Conservation (phyloP, 164 flowering plant species). For the Santalum album region DNA sequence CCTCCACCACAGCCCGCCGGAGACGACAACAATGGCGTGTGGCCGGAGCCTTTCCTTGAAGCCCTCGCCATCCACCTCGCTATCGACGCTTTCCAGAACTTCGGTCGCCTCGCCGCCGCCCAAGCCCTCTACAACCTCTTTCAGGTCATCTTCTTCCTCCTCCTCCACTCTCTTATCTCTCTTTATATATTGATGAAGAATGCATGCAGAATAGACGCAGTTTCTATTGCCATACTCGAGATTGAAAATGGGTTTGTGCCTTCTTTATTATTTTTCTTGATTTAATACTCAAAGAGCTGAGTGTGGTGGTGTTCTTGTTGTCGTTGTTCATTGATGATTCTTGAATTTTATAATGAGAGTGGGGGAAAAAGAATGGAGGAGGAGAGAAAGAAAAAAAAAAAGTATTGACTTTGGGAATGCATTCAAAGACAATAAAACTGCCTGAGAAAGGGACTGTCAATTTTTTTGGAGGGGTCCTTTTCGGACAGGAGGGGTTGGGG, state of each 20-base stretch:
- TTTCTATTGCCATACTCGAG: not conserved
- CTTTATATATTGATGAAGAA: not conserved
- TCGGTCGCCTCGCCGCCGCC: slow-evolving; percentile 59
- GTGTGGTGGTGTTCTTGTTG: too few species aligned
- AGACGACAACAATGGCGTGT: slow-evolving; percentile 30
- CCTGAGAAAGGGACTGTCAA: too few species aligned
- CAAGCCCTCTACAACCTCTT: slow-evolving; percentile 35
- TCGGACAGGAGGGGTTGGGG: too few species aligned
- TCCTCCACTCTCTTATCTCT: not conserved
- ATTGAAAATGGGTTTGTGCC: not conserved
- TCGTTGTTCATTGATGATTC: too few species aligned
- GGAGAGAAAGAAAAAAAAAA: too few species aligned
- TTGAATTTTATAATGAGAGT: too few species aligned
- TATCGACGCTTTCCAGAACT: slow-evolving; percentile 36
- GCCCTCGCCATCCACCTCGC: slow-evolving; percentile 66
- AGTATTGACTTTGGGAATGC: too few species aligned
- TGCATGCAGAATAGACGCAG: not conserved
- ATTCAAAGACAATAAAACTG: too few species aligned
- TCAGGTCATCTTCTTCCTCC: too few species aligned
- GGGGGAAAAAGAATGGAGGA: too few species aligned
- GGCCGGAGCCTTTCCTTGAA: slow-evolving; percentile 88
- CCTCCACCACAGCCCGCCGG: not conserved
- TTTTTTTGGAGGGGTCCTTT: too few species aligned
- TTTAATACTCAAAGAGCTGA: too few species aligned
- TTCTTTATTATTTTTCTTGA: not conserved